Conservation (phyloP, 2,329 filamentous ascomycete genomes). For the Fusarium ramigenum region DNA sequence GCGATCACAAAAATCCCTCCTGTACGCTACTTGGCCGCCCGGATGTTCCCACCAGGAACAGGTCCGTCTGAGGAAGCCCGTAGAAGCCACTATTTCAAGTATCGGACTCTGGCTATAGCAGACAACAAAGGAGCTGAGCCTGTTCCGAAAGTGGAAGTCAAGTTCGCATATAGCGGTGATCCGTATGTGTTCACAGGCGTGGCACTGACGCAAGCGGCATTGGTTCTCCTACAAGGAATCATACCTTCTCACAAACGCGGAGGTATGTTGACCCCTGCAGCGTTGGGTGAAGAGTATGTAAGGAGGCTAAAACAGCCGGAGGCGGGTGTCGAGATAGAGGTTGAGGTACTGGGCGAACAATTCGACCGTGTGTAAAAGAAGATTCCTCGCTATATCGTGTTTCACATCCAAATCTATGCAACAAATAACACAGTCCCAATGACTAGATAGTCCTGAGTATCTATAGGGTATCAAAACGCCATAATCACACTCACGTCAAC, state of each 20-base stretch:
- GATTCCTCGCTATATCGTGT: conserved; percentile 8
- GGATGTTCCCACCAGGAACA: conserved; percentile 28
- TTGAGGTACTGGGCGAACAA: background rate
- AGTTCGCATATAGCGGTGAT: conserved; percentile 26
- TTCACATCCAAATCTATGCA: conserved; percentile 12
- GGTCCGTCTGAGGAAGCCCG: conserved; percentile 24
- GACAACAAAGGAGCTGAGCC: background rate
- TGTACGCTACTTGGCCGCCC: conserved; percentile 13
- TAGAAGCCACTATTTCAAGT: conserved; percentile 17
- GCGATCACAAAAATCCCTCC: conserved; percentile 13
- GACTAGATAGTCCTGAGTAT: conserved; percentile 21
- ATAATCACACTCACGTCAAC: conserved; percentile 18
- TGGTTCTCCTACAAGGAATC: conserved; percentile 24
- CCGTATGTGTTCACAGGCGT: conserved; percentile 34
- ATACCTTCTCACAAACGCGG: conserved; percentile 17
- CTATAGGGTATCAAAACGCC: conserved; percentile 40
- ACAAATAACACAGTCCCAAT: background rate
- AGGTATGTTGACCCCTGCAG: conserved; percentile 34
- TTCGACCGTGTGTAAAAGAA: background rate
- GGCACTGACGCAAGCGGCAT: conserved; percentile 28
- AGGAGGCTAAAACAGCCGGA: conserved; percentile 13
- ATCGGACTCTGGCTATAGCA: conserved; percentile 23
- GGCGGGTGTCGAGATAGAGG: conserved; percentile 20
- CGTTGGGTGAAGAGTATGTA: conserved; percentile 23
- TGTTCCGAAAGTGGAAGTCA: conserved; percentile 8